phyloP scores from a whole-genome alignment of 768 basidiomycete genomes.

The Rhodotorula kratochvilovae region DNA sequence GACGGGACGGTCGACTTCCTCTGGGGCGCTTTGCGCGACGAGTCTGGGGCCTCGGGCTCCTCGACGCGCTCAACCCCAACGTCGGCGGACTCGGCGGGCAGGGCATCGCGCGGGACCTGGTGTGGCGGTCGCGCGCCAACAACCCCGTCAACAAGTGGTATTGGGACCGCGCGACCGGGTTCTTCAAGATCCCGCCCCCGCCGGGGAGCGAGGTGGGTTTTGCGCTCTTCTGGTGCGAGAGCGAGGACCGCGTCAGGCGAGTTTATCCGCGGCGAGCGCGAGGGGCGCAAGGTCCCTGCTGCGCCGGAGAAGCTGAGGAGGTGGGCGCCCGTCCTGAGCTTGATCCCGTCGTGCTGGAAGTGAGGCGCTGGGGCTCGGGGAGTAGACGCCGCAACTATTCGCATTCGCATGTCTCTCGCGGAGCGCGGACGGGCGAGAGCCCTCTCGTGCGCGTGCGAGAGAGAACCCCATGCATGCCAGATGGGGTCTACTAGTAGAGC shows the following conservation, averaged over 20 bases:
- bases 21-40: conserved; percentile 97
- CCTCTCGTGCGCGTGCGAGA: too few relatives aligned
- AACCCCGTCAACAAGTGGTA: conserved; percentile 99
- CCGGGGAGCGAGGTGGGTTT: conserved; percentile 53
- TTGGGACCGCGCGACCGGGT: conserved; percentile 89
- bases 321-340: conserved; percentile 27
- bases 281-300: neutral
- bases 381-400: too few relatives aligned
- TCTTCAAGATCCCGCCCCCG: conserved; percentile 59
- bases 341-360: conserved; percentile 27
- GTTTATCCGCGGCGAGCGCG: neutral
- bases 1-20: conserved; percentile 99
- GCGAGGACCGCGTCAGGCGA: conserved; percentile 66
- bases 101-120: conserved; percentile 86
- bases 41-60: conserved; percentile 94
- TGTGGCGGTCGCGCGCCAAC: conserved; percentile 87
- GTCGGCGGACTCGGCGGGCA: conserved; percentile 78
- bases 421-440: neutral
- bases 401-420: too few relatives aligned
- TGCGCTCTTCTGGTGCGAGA: conserved; percentile 98
- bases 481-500: too few relatives aligned
- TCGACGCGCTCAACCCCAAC: conserved; percentile 90
- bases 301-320: conserved; percentile 19
- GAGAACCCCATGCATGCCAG: too few relatives aligned
- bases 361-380: too few relatives aligned